Evolutionary conservation across 2,329 filamentous ascomycete species (phyloP).

Genomic region (Triangularia verruculosa): DNA sequence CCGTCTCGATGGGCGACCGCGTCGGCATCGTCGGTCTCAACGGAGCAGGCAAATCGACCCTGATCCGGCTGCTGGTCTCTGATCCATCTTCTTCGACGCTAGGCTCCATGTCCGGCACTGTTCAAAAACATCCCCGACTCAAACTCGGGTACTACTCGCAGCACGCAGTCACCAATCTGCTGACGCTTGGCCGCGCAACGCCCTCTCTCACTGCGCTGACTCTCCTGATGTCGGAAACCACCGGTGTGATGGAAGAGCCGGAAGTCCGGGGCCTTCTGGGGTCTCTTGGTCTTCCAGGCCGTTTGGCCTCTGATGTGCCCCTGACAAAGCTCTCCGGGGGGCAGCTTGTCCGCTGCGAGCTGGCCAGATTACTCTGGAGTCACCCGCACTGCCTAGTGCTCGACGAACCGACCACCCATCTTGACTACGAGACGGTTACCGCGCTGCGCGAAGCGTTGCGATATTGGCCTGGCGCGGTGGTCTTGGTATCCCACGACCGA

Average conservation of each 20-base stretch:
- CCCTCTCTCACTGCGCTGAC: conserved; percentile 61
- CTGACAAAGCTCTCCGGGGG: conserved; percentile 73
- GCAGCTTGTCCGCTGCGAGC: conserved; percentile 64
- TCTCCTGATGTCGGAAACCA: conserved; percentile 56
- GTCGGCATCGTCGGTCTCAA: conserved; percentile 77
- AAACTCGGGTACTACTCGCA: conserved; percentile 77
- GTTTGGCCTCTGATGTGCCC: conserved; percentile 69
- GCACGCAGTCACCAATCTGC: conserved; percentile 69
- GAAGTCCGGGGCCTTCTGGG: conserved; percentile 64
- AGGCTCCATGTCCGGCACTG: conserved; percentile 58
- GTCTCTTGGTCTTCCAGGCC: conserved; percentile 67
- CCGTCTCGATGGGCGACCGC: conserved; percentile 69
- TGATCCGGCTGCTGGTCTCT: conserved; percentile 68
- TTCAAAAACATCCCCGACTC: conserved; percentile 65
- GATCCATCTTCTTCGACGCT: conserved; percentile 37
- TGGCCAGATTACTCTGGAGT: conserved; percentile 66
- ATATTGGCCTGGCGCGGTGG: conserved; percentile 68
- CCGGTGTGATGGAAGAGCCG: conserved; percentile 58
- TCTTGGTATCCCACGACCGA: conserved; percentile 78
- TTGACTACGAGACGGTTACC: conserved; percentile 77
- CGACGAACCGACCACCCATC: conserved; percentile 80
- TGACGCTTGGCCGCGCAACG: conserved; percentile 48
- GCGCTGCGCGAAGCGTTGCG: conserved; percentile 66
- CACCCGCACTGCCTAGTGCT: conserved; percentile 71
- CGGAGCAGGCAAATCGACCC: conserved; percentile 76